A percentile compares a stretch with the other conserved stretches of the same genome.
phyloP scores from a whole-genome alignment of 2,329 filamentous ascomycete genomes.

The Fusarium globosum region DNA sequence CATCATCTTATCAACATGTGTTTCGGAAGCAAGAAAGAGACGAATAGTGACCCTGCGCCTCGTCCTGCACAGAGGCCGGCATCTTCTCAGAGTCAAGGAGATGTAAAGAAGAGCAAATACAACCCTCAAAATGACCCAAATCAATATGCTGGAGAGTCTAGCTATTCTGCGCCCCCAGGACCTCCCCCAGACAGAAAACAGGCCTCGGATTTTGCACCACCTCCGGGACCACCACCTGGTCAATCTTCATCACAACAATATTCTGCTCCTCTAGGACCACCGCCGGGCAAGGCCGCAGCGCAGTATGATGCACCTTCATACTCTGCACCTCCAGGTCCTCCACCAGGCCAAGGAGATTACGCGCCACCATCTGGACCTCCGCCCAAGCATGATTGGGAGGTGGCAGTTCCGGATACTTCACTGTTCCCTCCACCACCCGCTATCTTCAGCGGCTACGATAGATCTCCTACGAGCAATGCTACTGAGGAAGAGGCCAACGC shows the following conservation, averaged over 20 bases:
- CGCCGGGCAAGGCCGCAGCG: slow-evolving; percentile 41
- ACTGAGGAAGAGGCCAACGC: slow-evolving; percentile 70
- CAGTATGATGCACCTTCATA: slow-evolving; percentile 27
- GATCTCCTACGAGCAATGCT: slow-evolving; percentile 76
- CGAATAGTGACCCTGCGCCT: slow-evolving; percentile 53
- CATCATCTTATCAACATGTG: slow-evolving; percentile 54
- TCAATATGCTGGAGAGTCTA: slow-evolving; percentile 31
- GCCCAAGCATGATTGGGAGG: slow-evolving; percentile 74
- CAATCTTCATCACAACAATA: slow-evolving; percentile 36
- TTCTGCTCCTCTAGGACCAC: slow-evolving; percentile 47
- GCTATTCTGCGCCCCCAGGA: slow-evolving; percentile 39
- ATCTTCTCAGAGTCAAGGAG: slow-evolving; percentile 43
- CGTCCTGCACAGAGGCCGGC: slow-evolving; percentile 51
- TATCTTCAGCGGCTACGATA: slow-evolving; percentile 71
- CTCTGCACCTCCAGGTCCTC: slow-evolving; percentile 47
- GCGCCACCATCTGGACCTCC: slow-evolving; percentile 52
- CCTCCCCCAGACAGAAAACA: slow-evolving; percentile 24
- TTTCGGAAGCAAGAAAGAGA: slow-evolving; percentile 59
- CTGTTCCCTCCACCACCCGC: slow-evolving; percentile 78
- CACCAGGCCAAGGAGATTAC: slow-evolving; percentile 42
- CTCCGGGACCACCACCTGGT: slow-evolving; percentile 42
- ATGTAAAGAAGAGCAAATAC: slow-evolving; percentile 45
- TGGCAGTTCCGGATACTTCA: slow-evolving; percentile 76
- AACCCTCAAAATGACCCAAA: slow-evolving; percentile 41
- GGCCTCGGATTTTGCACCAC: slow-evolving; percentile 47